phyloP scores from a whole-genome alignment of 2,329 filamentous ascomycete genomes.

The Zopfia rhizophila region DNA sequence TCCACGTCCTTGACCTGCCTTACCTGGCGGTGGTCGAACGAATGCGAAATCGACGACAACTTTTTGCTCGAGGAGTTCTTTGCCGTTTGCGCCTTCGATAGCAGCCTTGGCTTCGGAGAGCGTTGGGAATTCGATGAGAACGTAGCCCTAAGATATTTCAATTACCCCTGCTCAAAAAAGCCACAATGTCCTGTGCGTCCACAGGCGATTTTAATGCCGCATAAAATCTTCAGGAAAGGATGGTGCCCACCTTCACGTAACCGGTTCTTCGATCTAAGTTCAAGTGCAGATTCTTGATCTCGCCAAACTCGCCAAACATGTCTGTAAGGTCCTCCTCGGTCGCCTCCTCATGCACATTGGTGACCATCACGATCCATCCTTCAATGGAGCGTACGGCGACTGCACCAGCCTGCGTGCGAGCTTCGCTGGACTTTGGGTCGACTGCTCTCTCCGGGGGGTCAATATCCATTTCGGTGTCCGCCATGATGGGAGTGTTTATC shows the following conservation, averaged over 20 bases:
- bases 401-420: slow-evolving; percentile 77
- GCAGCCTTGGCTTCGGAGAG: slow-evolving; percentile 82
- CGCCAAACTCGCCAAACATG: slow-evolving; percentile 83
- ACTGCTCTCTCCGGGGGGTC: slow-evolving; percentile 51
- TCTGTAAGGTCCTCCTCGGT: slow-evolving; percentile 85
- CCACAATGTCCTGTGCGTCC: too few relatives aligned
- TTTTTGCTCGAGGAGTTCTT: slow-evolving; percentile 83
- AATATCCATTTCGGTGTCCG: slow-evolving; percentile 59
- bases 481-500: too few relatives aligned
- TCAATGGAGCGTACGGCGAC: slow-evolving; percentile 87
- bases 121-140: slow-evolving; percentile 84
- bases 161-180: too few relatives aligned
- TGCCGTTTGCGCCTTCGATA: slow-evolving; percentile 80
- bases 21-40: slow-evolving; percentile 77
- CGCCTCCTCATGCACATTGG: slow-evolving; percentile 88
- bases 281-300: slow-evolving; percentile 87
- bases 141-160: slow-evolving; percentile 73
- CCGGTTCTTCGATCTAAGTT: slow-evolving; percentile 85
- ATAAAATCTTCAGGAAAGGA: too few relatives aligned
- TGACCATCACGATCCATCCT: slow-evolving; percentile 88
- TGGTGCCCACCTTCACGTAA: slow-evolving; percentile 78
- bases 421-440: slow-evolving; percentile 67
- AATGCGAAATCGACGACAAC: slow-evolving; percentile 86
- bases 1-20: slow-evolving; percentile 53
- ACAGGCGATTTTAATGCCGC: too few relatives aligned